These are phyloP conservation scores for Periglandula ipomoeae DNA, from an alignment of 2,329 filamentous ascomycete species.

Conservation along the genomic window DNA sequence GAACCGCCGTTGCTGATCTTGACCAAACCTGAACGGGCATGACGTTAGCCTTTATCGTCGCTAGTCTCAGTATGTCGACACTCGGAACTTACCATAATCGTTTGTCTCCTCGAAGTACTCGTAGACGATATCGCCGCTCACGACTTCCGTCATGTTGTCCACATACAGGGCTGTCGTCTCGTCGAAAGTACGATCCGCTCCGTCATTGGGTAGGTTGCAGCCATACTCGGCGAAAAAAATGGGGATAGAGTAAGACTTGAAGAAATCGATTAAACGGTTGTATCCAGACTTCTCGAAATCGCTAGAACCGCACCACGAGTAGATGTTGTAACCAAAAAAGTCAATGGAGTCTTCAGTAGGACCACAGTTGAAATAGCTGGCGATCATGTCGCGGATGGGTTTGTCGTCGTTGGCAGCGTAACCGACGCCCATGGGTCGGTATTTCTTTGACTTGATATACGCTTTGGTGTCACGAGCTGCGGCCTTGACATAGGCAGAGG, in stretches of 20 bases:
- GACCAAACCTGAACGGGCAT: slow-evolving; percentile 48
- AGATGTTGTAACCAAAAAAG: slow-evolving; percentile 99
- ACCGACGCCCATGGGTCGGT: slow-evolving; percentile 75
- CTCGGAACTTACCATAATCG: slow-evolving; percentile 58
- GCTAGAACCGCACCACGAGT: slow-evolving; percentile 94
- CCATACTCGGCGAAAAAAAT: slow-evolving; percentile 99
- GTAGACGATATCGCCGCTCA: slow-evolving; percentile 96
- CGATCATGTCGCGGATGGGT: slow-evolving; percentile 70
- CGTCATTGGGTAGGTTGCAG: slow-evolving; percentile 64
- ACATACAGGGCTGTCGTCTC: slow-evolving; percentile 79
- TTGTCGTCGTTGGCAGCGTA: slow-evolving; percentile 95
- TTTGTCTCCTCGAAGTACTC: slow-evolving; percentile 94
- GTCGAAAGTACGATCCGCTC: slow-evolving; percentile 65
- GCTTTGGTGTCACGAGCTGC: slow-evolving; percentile 92
- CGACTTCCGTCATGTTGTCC: slow-evolving; percentile 71
- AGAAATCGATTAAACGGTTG: slow-evolving; percentile 74
- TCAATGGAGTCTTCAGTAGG: slow-evolving; percentile 59
- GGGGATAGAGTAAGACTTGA: slow-evolving; percentile 79
- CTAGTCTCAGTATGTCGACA: neutral
- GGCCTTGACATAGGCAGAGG: slow-evolving; percentile 93
- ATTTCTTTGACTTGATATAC: slow-evolving; percentile 77
- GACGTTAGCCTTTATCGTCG: neutral
- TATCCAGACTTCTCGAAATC: slow-evolving; percentile 71
- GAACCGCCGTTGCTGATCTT: slow-evolving; percentile 40
- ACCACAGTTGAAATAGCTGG: slow-evolving; percentile 93